Evolutionary conservation across 306 rosid genomes (phyloP).

Genomic region (Prunus salicina): DNA sequence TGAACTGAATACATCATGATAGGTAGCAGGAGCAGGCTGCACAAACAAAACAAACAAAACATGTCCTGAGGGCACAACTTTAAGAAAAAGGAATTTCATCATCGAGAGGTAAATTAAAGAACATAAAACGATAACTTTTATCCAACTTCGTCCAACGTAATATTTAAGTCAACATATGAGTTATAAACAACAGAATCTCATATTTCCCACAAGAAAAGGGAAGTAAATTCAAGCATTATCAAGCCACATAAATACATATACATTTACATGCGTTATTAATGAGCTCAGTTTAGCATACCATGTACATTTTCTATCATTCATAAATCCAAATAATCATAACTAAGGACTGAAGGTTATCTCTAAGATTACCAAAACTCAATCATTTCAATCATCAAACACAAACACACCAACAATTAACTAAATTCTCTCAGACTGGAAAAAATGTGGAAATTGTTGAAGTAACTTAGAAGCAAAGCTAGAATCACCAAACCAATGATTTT

Average conservation of each 20-base stretch:
- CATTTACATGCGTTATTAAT: neutral
- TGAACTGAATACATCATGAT: slow-evolving; percentile 72
- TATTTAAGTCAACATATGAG: neutral
- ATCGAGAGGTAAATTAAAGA: neutral
- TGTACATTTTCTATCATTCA: too few relatives aligned
- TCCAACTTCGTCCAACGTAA: neutral
- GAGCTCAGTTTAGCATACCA: neutral
- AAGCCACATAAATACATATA: neutral
- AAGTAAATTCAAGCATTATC: neutral
- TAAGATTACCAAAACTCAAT: neutral
- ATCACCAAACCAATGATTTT: neutral
- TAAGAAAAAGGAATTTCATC: neutral
- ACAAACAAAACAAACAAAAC: neutral
- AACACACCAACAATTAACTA: neutral
- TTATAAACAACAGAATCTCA: neutral
- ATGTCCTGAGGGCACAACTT: neutral
- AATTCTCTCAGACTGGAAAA: neutral
- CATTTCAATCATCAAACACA: neutral
- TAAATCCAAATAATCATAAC: neutral
- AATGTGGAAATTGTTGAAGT: neutral
- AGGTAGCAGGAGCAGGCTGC: slow-evolving; percentile 89
- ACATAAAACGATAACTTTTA: neutral
- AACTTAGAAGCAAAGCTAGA: neutral
- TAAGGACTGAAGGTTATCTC: neutral
- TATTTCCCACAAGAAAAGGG: neutral